Conservation (phyloP, 768 basidiomycete genomes). For the Suillus bovinus region DNA sequence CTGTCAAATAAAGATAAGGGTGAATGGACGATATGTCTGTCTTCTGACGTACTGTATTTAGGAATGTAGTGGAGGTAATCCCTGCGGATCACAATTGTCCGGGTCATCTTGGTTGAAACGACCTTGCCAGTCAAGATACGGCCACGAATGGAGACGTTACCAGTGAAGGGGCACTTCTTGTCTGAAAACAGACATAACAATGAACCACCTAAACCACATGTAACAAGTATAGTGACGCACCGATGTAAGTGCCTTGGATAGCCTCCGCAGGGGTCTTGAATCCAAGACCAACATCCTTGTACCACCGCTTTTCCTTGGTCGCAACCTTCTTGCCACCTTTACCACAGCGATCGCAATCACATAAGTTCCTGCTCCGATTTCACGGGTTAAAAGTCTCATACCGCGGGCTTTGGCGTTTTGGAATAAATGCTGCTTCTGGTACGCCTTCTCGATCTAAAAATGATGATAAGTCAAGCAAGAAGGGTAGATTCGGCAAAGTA, state of each 20-base stretch:
- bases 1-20: conserved; percentile 38
- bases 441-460: conserved; percentile 90
- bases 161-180: conserved; percentile 99
- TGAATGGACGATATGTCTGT: conserved; percentile 1
- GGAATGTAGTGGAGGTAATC: conserved; percentile 96
- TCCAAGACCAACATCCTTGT: conserved; percentile 96
- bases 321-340: conserved; percentile 84
- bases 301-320: conserved; percentile 97
- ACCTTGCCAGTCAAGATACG: conserved; percentile 98
- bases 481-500: not conserved
- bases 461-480: not conserved
- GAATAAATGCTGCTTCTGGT: conserved; percentile 97
- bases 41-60: conserved; percentile 85
- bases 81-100: conserved; percentile 94
- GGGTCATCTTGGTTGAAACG: conserved; percentile 98
- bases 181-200: conserved; percentile 46
- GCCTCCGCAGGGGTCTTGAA: conserved; percentile 97
- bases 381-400: conserved; percentile 44
- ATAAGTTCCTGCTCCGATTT: conserved; percentile 14
- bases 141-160: conserved; percentile 95
- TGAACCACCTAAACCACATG: not conserved
- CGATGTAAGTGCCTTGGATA: conserved; percentile 94
- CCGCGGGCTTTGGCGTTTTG: conserved; percentile 94
- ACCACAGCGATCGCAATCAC: conserved; percentile 9
- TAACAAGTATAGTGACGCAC: conserved; percentile 46